phyloP scores from a whole-genome alignment of 2,329 filamentous ascomycete species.

The Colletotrichum salicis region DNA sequence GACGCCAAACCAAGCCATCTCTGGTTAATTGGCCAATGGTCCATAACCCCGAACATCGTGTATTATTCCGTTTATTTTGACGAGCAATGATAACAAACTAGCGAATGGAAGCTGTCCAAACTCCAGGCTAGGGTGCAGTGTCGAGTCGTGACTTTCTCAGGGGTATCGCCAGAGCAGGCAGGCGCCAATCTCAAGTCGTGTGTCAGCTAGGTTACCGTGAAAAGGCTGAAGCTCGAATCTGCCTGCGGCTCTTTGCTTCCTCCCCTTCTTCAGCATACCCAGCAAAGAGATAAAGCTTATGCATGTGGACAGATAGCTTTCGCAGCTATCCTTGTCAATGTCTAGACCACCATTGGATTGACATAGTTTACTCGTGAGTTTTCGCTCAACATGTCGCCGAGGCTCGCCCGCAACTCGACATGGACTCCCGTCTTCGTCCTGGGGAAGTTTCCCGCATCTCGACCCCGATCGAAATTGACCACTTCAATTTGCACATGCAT shows the following conservation, averaged over 20 bases:
- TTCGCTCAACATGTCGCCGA: constrained; percentile 1
- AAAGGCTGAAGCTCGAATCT: background rate
- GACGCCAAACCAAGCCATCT: background rate
- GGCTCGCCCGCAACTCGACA: background rate
- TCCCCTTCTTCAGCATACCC: background rate
- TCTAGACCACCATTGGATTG: background rate
- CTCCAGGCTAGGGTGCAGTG: background rate
- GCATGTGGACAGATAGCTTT: background rate
- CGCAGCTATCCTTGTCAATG: background rate
- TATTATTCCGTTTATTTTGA: background rate
- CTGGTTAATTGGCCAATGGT: background rate
- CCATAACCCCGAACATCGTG: background rate
- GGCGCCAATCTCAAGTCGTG: background rate
- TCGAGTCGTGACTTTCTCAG: background rate
- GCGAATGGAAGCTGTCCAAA: background rate
- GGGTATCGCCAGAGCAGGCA: background rate
- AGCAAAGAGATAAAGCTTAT: background rate
- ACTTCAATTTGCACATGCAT: background rate
- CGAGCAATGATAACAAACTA: background rate
- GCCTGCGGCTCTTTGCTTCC: background rate
- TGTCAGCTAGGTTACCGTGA: background rate
- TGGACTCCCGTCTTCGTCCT: background rate
- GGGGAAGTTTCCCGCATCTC: background rate
- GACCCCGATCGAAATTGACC: background rate
- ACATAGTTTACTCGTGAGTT: background rate